Percentiles rank a stretch among this genome's conserved stretches.
Evolutionary conservation across 768 basidiomycete species (phyloP).

Genomic region (Leccinellum luteum): DNA sequence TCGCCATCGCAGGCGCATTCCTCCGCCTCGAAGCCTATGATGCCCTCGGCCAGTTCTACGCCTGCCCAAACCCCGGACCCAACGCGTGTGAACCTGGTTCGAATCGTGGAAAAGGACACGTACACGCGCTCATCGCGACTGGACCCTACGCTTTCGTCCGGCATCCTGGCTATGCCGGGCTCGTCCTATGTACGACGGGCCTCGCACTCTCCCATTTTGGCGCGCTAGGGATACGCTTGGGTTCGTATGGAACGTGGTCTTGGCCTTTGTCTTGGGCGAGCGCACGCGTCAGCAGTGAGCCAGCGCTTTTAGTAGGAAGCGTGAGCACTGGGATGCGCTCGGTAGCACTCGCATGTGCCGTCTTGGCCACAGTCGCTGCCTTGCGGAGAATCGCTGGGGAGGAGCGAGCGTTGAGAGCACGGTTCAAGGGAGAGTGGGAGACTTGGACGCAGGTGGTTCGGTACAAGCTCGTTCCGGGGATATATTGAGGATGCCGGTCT

Average conservation of each 20-base stretch:
- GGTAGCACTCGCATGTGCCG: constrained; percentile 8
- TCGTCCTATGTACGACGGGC: constrained; percentile 28
- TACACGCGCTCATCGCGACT: constrained; percentile 25
- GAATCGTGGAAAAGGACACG: neutral
- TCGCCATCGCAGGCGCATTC: constrained; percentile 40
- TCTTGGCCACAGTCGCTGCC: constrained; percentile 6
- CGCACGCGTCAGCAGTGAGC: neutral
- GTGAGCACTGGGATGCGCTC: constrained; percentile 26
- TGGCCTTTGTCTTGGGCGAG: neutral
- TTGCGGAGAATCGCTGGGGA: constrained; percentile 11
- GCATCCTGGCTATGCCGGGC: constrained; percentile 32
- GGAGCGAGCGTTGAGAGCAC: constrained; percentile 8
- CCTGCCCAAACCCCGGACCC: constrained; percentile 9
- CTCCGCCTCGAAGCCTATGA: constrained; percentile 36
- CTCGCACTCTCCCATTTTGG: constrained; percentile 14
- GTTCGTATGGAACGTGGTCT: neutral
- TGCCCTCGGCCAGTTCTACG: constrained; percentile 24
- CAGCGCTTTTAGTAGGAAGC: constrained; percentile 17
- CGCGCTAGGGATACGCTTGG: neutral
- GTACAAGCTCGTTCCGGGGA: constrained; percentile 46
- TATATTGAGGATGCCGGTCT: constrained; percentile 33
- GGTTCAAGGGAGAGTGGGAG: constrained; percentile 22
- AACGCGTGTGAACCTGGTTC: neutral
- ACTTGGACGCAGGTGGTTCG: constrained; percentile 45
- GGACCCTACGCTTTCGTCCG: constrained; percentile 29